Conservation (phyloP, 139 green algal genomes). For the Ulvella scutata region DNA sequence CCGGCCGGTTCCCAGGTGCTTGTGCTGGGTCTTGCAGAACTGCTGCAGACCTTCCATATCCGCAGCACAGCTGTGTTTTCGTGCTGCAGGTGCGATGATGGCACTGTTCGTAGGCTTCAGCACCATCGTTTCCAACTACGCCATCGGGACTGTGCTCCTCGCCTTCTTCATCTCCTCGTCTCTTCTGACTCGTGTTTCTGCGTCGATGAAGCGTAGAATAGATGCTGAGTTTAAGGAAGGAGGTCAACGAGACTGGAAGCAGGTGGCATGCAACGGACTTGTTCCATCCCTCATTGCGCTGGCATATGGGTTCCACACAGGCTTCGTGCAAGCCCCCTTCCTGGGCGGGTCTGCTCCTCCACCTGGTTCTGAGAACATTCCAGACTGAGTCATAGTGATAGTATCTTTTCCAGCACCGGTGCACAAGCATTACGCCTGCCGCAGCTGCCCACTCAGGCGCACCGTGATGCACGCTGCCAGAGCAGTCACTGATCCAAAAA, state of each 20-base stretch:
- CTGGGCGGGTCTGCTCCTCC: conserved; percentile 4
- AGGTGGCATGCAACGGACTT: conserved; percentile 42
- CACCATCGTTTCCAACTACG: conserved; percentile 38
- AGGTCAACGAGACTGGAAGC: conserved; percentile 64
- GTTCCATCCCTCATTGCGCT: conserved; percentile 34
- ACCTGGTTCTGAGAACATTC: not conserved
- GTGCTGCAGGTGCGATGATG: conserved; percentile 27
- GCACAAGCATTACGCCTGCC: not conserved
- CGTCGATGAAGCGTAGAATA: conserved; percentile 12
- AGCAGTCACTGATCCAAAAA: not conserved
- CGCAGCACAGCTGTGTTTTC: no score
- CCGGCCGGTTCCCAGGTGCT: no score
- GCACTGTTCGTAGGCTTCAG: conserved; percentile 39
- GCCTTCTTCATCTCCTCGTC: conserved; percentile 60
- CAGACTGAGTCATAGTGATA: not conserved
- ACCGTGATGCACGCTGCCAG: not conserved
- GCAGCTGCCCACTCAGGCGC: not conserved
- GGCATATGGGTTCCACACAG: conserved; percentile 28
- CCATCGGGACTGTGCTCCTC: conserved; percentile 51
- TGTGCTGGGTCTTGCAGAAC: no score
- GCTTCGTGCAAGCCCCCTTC: conserved; percentile 37
- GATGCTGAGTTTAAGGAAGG: conserved; percentile 55
- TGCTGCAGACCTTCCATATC: no score
- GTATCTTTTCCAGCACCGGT: conserved; percentile 10
- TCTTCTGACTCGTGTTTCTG: conserved; percentile 33